Evolutionary conservation across 2,329 filamentous ascomycete species (phyloP).

Genomic region (Claviceps cyperi): DNA sequence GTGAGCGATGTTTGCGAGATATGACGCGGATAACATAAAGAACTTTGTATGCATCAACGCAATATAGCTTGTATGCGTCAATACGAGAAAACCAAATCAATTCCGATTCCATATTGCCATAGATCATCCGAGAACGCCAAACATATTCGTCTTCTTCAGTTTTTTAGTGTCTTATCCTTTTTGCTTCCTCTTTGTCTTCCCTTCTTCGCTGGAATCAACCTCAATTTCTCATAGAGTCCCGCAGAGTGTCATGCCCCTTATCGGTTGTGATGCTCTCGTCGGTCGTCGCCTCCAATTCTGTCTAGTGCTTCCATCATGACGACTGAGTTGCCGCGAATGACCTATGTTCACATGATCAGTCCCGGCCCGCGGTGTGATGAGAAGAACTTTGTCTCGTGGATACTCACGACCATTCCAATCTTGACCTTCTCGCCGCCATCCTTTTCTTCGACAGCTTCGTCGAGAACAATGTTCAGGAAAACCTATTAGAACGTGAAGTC

Average conservation of each 20-base stretch:
- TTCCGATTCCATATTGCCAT: slow-evolving; percentile 5
- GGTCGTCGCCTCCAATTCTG: slow-evolving; percentile 50
- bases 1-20: neutral
- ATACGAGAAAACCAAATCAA: neutral
- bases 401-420: slow-evolving; percentile 79
- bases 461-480: slow-evolving; percentile 94
- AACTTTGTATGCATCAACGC: neutral
- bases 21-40: neutral
- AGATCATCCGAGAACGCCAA: slow-evolving; percentile 21
- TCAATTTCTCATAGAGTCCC: slow-evolving; percentile 8
- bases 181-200: neutral
- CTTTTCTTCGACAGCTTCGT: slow-evolving; percentile 94
- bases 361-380: neutral
- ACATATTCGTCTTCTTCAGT: slow-evolving; percentile 7
- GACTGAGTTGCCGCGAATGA: slow-evolving; percentile 94
- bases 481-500: slow-evolving; percentile 42
- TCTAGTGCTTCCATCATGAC: slow-evolving; percentile 87
- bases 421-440: slow-evolving; percentile 77
- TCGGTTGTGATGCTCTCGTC: slow-evolving; percentile 20
- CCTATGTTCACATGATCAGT: slow-evolving; percentile 30
- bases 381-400: neutral
- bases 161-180: neutral
- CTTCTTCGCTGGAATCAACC: neutral
- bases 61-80: neutral
- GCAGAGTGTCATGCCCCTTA: slow-evolving; percentile 6